Evolutionary conservation across 75 land plant genomes (phyloP).

Genomic region (Azolla pinnata): DNA sequence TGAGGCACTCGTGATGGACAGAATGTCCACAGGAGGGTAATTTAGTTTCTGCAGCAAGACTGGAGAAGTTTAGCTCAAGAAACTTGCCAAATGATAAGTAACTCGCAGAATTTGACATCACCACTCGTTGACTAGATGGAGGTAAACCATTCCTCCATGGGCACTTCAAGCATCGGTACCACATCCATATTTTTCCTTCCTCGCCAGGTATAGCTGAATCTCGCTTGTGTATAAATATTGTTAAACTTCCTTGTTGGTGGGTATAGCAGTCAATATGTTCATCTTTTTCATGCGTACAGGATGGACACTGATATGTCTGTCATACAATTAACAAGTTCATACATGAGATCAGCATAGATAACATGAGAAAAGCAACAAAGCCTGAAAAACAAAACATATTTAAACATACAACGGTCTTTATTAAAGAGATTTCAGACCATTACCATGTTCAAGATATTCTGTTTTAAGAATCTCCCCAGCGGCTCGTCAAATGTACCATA

Average conservation of each 20-base stretch:
- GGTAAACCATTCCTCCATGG: slow-evolving; percentile 20
- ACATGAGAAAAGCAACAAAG: background rate
- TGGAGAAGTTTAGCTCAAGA: slow-evolving; percentile 86
- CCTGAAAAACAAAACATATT: too few species aligned
- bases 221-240: slow-evolving; percentile 42
- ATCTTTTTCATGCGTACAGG: slow-evolving; percentile 64
- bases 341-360: background rate
- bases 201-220: slow-evolving; percentile 18
- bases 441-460: slow-evolving; percentile 70
- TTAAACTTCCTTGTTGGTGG: slow-evolving; percentile 73
- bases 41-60: slow-evolving; percentile 76
- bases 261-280: slow-evolving; percentile 72
- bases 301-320: slow-evolving; percentile 44
- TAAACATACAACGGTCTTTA: too few species aligned
- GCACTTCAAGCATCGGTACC: slow-evolving; percentile 32
- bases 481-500: slow-evolving; percentile 89
- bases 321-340: background rate
- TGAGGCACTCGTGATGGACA: slow-evolving; percentile 72
- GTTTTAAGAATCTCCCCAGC: slow-evolving; percentile 64
- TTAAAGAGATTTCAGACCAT: background rate
- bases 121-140: slow-evolving; percentile 23
- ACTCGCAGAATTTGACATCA: slow-evolving; percentile 28
- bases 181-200: slow-evolving; percentile 40
- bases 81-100: slow-evolving; percentile 58
- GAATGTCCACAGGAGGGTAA: slow-evolving; percentile 85